phyloP scores from a whole-genome alignment of 2,329 filamentous ascomycete genomes.

The Periconia sp. region DNA sequence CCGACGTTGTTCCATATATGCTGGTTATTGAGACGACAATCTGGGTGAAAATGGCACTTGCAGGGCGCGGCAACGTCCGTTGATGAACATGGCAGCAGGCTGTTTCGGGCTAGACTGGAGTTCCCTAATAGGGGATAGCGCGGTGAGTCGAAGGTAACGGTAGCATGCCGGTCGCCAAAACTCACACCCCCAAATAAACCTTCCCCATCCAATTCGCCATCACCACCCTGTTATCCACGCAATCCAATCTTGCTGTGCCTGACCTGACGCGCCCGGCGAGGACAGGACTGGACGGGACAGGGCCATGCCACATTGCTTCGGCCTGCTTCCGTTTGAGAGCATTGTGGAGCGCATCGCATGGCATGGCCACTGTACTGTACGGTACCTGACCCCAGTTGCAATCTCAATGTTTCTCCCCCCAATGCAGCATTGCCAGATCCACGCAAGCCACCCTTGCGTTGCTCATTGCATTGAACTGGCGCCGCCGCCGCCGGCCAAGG shows the following conservation, averaged over 20 bases:
- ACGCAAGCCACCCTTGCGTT: conserved; percentile 22
- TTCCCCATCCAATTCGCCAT: conserved; percentile 30
- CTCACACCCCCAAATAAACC: conserved; percentile 1
- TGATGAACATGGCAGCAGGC: conserved; percentile 13
- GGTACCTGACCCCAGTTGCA: not conserved
- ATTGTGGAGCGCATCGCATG: no score
- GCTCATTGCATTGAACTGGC: conserved; percentile 25
- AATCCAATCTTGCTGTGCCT: conserved; percentile 2
- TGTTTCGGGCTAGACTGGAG: conserved; percentile 13
- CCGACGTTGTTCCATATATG: no score
- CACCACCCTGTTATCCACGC: conserved; percentile 16
- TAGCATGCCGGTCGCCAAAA: conserved; percentile 31
- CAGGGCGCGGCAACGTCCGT: conserved; percentile 17
- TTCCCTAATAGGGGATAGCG: conserved; percentile 22
- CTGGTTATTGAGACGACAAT: conserved; percentile 13
- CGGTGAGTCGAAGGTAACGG: conserved; percentile 31
- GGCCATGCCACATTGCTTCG: no score
- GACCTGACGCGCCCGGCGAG: not conserved
- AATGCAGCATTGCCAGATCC: not conserved
- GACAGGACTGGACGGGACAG: no score
- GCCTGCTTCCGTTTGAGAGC: no score
- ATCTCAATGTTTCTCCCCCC: not conserved
- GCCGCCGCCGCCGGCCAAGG: conserved; percentile 11
- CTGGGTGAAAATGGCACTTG: conserved; percentile 24
- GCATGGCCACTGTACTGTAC: no score